Conservation (phyloP, 2,329 filamentous ascomycete genomes). For the Cyclaneusma minus region DNA sequence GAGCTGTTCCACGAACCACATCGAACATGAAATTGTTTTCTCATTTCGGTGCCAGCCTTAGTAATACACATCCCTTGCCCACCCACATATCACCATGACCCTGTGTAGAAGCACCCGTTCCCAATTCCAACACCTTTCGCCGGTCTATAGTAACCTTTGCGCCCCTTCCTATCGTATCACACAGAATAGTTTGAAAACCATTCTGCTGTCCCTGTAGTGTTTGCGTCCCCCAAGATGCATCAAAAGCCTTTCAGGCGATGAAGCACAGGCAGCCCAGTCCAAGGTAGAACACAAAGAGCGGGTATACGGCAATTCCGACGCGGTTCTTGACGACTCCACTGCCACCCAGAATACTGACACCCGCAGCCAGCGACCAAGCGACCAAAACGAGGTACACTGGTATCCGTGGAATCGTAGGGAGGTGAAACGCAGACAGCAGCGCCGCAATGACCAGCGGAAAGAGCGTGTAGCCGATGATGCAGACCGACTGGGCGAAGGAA, state of each 20-base stretch:
- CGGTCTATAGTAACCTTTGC: no score
- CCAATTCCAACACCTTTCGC: no score
- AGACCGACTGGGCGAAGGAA: conserved; percentile 94
- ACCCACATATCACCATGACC: no score
- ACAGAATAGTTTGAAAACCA: no score
- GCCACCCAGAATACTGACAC: conserved; percentile 87
- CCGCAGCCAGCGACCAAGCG: conserved; percentile 85
- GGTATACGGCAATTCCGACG: conserved; percentile 86
- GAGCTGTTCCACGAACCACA: no score
- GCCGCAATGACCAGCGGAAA: conserved; percentile 93
- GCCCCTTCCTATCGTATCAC: no score
- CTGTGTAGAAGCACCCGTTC: no score
- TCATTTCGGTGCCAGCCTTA: no score
- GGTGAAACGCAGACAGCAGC: conserved; percentile 66
- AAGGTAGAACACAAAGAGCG: conserved; percentile 88
- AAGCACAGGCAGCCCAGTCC: conserved; percentile 91
- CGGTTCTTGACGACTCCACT: conserved; percentile 93
- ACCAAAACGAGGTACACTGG: conserved; percentile 83
- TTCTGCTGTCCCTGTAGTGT: no score
- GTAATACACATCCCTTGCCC: no score
- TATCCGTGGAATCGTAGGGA: conserved; percentile 70
- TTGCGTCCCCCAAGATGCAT: no score
- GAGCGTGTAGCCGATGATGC: conserved; percentile 95
- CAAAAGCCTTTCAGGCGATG: conserved; percentile 57
- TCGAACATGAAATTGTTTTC: no score